Base-by-base conservation (phyloP, 805 yeast genomes). In the Candida dajiaensis region DNA sequence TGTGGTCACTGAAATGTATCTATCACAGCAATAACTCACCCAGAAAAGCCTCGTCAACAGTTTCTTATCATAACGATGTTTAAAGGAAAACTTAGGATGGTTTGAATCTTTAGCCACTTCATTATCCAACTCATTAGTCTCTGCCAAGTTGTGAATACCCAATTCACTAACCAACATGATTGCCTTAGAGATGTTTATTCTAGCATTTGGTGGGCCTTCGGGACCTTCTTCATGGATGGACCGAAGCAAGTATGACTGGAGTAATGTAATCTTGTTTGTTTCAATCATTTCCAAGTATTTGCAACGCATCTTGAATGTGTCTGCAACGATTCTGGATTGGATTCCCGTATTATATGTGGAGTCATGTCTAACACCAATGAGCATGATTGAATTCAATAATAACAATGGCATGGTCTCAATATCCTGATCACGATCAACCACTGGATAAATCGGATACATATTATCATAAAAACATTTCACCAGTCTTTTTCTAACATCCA, bases 161-260 rank as follows among this genome's bases (percentile, higher is more conserved):
- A 48, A 18, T 23, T 48, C 48, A 13, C 40, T 18, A 15, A 40
- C 39, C 9, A 48, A 21, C 41, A 48, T 39, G 12, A 36, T 25
- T 3, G 48, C 48, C 19, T 42, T 48, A 21, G 43, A 40, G 22
- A 42, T 39, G 20, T 44, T 38, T 22, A 42, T 44, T 29, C 48
- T 44, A 26, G 50, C 22, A 8, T n/a, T 13, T 3, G 26, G 33
- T 13, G 50, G 21, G 2, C 50, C 50, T 11, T 48, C 46, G 2
- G 50, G 48, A 9, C 50, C 50, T 44, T 48, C 50, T 39, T 46
- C 42, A n/a, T 25, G 46, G 40, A 39, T 37, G 16, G 43, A 46
- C 15, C 40, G 36, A 21, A 42, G 39, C 35, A 41, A 25, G 40
- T 43, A 43, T 21, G 48, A 33, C 40, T 48, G 50, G 2, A 48